Evolutionary conservation across 2,329 filamentous ascomycete genomes (phyloP).

Genomic region (Claviceps spartinae): DNA sequence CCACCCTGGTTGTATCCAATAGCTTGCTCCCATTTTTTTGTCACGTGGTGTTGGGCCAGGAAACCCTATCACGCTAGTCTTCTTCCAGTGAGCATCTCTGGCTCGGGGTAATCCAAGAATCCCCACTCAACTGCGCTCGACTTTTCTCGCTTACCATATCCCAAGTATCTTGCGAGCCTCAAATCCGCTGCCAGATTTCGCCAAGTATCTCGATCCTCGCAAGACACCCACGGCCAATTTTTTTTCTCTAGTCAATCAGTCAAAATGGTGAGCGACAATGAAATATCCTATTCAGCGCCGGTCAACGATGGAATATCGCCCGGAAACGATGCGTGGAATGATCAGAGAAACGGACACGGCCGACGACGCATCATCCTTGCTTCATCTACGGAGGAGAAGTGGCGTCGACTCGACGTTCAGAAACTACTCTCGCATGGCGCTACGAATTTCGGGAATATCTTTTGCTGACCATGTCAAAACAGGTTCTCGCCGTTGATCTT

Average conservation of each 20-base stretch:
- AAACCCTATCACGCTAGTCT: conserved; percentile 27
- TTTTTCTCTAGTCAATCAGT: conserved; percentile 33
- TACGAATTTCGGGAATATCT: neutral
- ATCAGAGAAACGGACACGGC: neutral
- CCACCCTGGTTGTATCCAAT: conserved; percentile 9
- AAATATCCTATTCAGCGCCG: conserved; percentile 7
- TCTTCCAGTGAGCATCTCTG: conserved; percentile 22
- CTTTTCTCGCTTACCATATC: conserved; percentile 35
- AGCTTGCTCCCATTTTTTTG: neutral
- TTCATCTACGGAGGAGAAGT: conserved; percentile 6
- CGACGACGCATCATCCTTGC: conserved; percentile 10
- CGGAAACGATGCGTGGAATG: conserved; percentile 7
- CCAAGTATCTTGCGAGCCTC: conserved; percentile 35
- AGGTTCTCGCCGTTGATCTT: conserved; percentile 99
- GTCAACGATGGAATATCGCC: conserved; percentile 9
- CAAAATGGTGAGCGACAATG: conserved; percentile 52
- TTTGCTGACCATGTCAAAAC: conserved; percentile 33
- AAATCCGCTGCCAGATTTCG: conserved; percentile 44
- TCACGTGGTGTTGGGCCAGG: conserved; percentile 24
- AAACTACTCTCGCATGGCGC: neutral
- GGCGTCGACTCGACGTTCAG: conserved; percentile 8
- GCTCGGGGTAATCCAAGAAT: conserved; percentile 20
- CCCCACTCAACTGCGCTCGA: conserved; percentile 27
- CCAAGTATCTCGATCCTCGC: conserved; percentile 35
- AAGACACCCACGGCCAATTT: conserved; percentile 28